Base-by-base conservation (phyloP, 139 green algal species). In the Haematococcus lacustris region DNA sequence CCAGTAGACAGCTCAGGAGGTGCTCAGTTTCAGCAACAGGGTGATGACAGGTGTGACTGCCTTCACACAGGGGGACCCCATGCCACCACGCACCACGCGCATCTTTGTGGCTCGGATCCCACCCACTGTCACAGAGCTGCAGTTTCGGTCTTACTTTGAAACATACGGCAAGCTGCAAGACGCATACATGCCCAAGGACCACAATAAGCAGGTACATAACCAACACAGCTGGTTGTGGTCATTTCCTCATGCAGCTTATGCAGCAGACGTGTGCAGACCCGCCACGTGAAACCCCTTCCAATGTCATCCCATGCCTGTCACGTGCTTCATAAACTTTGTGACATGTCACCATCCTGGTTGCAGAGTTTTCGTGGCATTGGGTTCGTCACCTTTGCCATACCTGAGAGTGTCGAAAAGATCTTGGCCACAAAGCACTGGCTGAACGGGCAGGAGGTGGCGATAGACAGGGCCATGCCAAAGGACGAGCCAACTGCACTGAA, bases 21-120 rank as follows among this genome's bases (percentile, higher is more conserved):
- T n/a, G n/a, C n/a, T n/a, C n/a, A n/a, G n/a, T n/a, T n/a, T n/a
- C n/a, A n/a, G n/a, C n/a, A n/a, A n/a, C n/a, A n/a, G n/a, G n/a
- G n/a, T n/a, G n/a, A n/a, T n/a, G n/a, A n/a, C n/a, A n/a, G n/a
- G n/a, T 57, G 13, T 57, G n/a, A n/a, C n/a, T n/a, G n/a, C n/a
- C n/a, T n/a, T n/a, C n/a, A 30, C n/a, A 51, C 78, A 84, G 78
- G 78, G 78, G 2, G 78, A 84, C 47, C 73, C 73, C 0, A 61
- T 66, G 0, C 68, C 76, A 38, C 75, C 76, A 3, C 78, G 83
- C 39, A 92, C 87, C 7, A 91, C 86, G 0, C 80, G 91, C 41
- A 93, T 96, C 77, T 96, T 96, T 85, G 89, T 96, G 0, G 91
- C 90, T 0, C 83, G 91, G 47, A 94, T 96, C 70, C 91, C 90